Evolutionary conservation across 805 yeast genomes (phyloP).

Genomic region (Helenozyma rhizophorensis): DNA sequence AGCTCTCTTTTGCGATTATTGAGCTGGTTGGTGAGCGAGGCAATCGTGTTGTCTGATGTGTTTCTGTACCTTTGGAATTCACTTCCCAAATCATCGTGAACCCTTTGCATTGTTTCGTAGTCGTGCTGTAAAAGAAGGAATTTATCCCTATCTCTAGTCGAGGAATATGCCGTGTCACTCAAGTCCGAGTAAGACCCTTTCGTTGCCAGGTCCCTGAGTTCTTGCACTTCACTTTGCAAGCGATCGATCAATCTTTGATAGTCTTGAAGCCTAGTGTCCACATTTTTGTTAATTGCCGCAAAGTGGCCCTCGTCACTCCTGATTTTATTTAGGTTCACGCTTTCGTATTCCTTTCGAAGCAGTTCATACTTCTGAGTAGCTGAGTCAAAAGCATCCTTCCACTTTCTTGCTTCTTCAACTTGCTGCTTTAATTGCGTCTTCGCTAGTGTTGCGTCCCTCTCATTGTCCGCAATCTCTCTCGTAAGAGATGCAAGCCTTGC

Average conservation of each 20-base stretch:
- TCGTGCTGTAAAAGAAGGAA: constrained; percentile 9
- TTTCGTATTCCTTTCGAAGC: constrained; percentile 6
- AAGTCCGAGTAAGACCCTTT: constrained; percentile 8
- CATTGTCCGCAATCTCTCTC: too few relatives aligned
- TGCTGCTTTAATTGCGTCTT: too few relatives aligned
- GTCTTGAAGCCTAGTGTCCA: constrained; percentile 25
- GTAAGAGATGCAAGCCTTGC: too few relatives aligned
- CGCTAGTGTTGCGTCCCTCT: too few relatives aligned
- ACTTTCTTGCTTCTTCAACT: too few relatives aligned
- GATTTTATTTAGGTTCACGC: constrained; percentile 1
- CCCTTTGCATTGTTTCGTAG: constrained; percentile 8
- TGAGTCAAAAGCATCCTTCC: background rate
- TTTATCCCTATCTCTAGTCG: constrained; percentile 8
- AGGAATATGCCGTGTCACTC: constrained; percentile 3
- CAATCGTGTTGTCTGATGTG: constrained; percentile 6
- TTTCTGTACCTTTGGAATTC: constrained; percentile 6
- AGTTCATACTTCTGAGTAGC: background rate
- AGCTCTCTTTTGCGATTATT: constrained; percentile 11
- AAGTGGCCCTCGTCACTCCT: constrained; percentile 1
- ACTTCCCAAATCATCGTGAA: constrained; percentile 8
- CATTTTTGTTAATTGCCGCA: constrained; percentile 14
- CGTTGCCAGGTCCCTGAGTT: constrained; percentile 18
- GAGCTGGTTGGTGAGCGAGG: constrained; percentile 9
- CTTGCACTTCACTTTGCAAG: constrained; percentile 29
- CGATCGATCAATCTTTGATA: constrained; percentile 28